A percentile compares a stretch with the other conserved stretches of the same genome.
Evolutionary conservation across 495 filamentous ascomycete species (phyloP).

Genomic region (Durotheca rogersii): DNA sequence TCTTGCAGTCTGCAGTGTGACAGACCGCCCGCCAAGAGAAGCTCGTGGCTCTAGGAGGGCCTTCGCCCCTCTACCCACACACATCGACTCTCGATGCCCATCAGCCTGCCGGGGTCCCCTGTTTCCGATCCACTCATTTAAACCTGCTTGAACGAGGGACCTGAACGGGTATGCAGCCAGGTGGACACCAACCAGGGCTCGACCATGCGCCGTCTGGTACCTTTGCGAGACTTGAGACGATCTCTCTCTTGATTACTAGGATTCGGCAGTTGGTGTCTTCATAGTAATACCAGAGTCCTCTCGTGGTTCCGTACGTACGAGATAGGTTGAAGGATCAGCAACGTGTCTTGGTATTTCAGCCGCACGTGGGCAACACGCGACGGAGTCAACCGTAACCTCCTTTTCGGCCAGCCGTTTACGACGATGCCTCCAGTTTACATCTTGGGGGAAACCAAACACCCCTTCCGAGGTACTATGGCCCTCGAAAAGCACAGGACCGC

Average conservation of each 20-base stretch:
- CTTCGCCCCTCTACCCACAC: background rate
- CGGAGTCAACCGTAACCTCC: background rate
- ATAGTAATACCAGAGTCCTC: background rate
- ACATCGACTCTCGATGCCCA: no score
- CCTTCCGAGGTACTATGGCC: background rate
- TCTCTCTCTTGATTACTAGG: constrained; percentile 4
- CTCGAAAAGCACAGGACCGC: no score
- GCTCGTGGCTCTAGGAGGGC: constrained; percentile 11
- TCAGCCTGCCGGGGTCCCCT: no score
- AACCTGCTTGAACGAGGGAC: constrained; percentile 13
- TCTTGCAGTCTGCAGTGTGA: constrained; percentile 30
- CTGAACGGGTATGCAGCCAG: constrained; percentile 20
- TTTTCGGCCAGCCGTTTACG: background rate
- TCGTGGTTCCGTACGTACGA: background rate
- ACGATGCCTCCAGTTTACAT: background rate
- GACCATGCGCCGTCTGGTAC: constrained; percentile 15
- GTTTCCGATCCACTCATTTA: constrained; percentile 21
- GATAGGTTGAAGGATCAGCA: constrained; percentile 1
- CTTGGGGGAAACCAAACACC: background rate
- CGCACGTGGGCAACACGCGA: constrained; percentile 9
- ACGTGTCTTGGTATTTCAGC: constrained; percentile 22
- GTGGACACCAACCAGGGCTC: background rate
- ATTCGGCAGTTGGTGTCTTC: constrained; percentile 7
- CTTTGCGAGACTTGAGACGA: constrained; percentile 15
- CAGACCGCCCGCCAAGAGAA: constrained; percentile 12